A percentile compares a stretch with the other conserved stretches of the same genome.
Evolutionary conservation across 1,284 basidiomycete genomes (phyloP).

Genomic region (Rhodotorula sp.): DNA sequence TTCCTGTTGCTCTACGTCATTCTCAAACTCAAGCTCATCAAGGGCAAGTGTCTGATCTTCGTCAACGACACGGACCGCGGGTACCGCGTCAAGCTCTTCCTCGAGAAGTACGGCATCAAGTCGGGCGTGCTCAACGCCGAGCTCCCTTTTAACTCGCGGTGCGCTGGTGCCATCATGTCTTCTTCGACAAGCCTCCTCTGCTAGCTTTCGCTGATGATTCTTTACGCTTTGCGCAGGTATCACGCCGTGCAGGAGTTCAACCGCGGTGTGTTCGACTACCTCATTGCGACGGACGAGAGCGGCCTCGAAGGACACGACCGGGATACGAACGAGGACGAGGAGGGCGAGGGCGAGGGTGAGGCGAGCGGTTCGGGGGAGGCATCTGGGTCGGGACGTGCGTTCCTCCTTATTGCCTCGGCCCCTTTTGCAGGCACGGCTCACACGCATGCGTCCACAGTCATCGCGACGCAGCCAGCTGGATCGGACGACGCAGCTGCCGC

Average conservation of each 20-base stretch:
- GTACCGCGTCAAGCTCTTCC: conserved; percentile 91
- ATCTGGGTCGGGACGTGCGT: conserved; percentile 40
- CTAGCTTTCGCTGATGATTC: neutral
- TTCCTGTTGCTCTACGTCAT: conserved; percentile 94
- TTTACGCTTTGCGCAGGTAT: conserved; percentile 61
- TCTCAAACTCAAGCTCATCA: conserved; percentile 88
- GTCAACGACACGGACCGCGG: conserved; percentile 95
- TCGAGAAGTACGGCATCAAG: conserved; percentile 97
- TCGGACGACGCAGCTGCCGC: conserved; percentile 33
- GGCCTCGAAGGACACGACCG: conserved; percentile 53
- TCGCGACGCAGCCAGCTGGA: conserved; percentile 42
- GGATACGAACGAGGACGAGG: conserved; percentile 59
- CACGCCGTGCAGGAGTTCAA: conserved; percentile 99
- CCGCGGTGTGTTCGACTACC: conserved; percentile 97
- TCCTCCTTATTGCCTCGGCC: neutral
- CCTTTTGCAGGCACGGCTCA: neutral
- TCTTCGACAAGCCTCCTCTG: neutral
- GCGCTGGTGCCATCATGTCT: conserved; percentile 22
- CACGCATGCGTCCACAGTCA: conserved; percentile 40
- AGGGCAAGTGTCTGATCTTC: conserved; percentile 95
- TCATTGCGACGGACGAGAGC: conserved; percentile 94
- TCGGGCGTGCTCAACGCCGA: conserved; percentile 96
- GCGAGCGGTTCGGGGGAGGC: conserved; percentile 49
- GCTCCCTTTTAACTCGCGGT: conserved; percentile 89
- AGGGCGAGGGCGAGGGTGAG: conserved; percentile 53